Evolutionary conservation across 2,329 filamentous ascomycete species (phyloP), one percentile per base, ranked within the genome.

Genomic region (Xylaria sp.): DNA sequence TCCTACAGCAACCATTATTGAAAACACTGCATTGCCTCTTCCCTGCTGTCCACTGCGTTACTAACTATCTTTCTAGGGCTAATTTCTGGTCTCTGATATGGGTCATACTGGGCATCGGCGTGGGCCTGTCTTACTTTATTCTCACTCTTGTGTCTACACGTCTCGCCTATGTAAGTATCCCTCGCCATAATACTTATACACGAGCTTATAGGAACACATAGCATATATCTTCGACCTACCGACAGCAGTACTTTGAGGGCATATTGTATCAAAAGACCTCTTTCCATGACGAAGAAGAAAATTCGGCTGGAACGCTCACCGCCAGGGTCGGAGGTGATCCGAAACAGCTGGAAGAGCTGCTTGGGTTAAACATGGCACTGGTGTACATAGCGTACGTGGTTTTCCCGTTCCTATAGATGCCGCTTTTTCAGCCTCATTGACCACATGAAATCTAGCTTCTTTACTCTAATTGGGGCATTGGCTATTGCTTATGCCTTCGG

Each of bases 401-500:
- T 39, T 31, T 20, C 18, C 51, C 44, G 23, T 55, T 50, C 37
- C 31, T 41, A 1, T 8, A 34, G 25, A 23, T 15, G 5, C 15
- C 1, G 9, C 15, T 46, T 34, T 1, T n/a, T 15, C 12, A 12
- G 13, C 34, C 9, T 61, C 15, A 39, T 37, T 69, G 37, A 70
- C 71, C 34, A 63, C 20, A 52, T 48, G 20, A 51, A 28, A 28
- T 28, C 18, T 34, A 77, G 76, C 25, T 76, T 91, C 25, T 90
- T 93, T 76, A 91, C 88, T 58, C 80, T 94, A 2, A 74, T 88
- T 9, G 92, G 91, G 0, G 88, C 87, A 8, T 80, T 93, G 15
- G 82, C 86, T 52, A 91, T 94, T 61, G 85, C 90, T 0, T 94
- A 93, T 74, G 83, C 86, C 3, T 93, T 91, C 76, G 90, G 91